Evolutionary conservation across 73 alveolate genomes (phyloP), one percentile per base, ranked within the genome.

Genomic region (Blepharisma japonicum): DNA sequence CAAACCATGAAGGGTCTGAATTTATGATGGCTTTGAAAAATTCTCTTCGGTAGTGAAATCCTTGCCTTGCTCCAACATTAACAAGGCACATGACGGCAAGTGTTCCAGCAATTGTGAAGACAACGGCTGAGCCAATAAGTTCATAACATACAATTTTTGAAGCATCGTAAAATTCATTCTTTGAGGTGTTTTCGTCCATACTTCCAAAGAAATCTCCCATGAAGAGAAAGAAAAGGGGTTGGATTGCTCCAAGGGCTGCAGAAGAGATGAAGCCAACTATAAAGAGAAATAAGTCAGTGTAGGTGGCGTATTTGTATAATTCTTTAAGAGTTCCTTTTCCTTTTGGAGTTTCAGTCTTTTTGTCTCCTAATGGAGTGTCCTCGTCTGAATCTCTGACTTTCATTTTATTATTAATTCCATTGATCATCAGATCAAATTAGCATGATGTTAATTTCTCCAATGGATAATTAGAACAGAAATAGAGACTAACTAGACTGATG

Each of bases 51-150:
- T 20, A 61, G 74, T 8, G 47, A 2, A 8, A 14, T 61, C 49
- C 74, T 25, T 61, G 74, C 23, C 74, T 14, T 8, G 74, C 38
- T 14, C 74, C 74, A 61, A 61, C 74, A 25, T 8, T 61, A n/a
- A 61, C 74, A n/a, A n/a, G 23, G 47, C 74, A 61, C 38, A 61
- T 25, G 14, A 61, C 74, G 48, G 74, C 74, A 25, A 61, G 18
- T 39, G 47, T 14, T 20, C 74, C 74, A 61, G 18, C 14, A 61
- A 61, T 9, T 18, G 74, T 61, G 47, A 61, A 61, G 18, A 61
- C 74, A 1, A 25, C 74, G 11, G 47, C 74, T 20, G 23, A 61
- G 2, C 14, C 23, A 14, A 61, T 18, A 18, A 61, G 74, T 14
- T 18, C 18, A 25, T 14, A 18, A 14, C 14, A 1, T 1, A 61